A percentile compares a stretch with the other conserved stretches of the same genome.
These are phyloP conservation scores for Vigna unguiculata DNA, from an alignment of 306 rosid species.

Conservation along the genomic window DNA sequence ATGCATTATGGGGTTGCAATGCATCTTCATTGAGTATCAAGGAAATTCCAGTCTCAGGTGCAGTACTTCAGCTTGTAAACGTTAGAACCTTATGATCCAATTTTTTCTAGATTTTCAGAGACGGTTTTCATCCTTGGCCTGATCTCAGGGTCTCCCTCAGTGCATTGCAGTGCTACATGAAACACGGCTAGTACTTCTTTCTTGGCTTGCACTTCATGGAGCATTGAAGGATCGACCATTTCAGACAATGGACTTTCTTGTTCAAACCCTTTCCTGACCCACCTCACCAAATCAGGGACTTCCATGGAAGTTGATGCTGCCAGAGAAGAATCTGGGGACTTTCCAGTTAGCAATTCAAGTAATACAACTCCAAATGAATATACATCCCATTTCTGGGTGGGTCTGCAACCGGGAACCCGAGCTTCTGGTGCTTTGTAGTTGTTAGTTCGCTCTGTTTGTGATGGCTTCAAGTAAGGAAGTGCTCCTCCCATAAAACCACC, in stretches of 20 bases:
- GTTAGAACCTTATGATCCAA: conserved; percentile 50
- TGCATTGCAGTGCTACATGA: conserved; percentile 87
- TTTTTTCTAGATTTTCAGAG: conserved; percentile 86
- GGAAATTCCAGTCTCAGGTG: conserved; percentile 36
- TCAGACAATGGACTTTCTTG: conserved; percentile 89
- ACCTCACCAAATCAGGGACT: conserved; percentile 83
- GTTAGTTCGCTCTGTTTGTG: conserved; percentile 73
- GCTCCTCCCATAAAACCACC: conserved; percentile 97
- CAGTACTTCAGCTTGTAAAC: conserved; percentile 28
- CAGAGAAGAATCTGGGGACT: conserved; percentile 89
- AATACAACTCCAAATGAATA: conserved; percentile 90
- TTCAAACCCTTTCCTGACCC: conserved; percentile 93
- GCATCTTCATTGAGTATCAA: conserved; percentile 14
- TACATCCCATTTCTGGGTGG: conserved; percentile 92
- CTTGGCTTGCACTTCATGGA: conserved; percentile 91
- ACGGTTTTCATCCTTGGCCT: conserved; percentile 92
- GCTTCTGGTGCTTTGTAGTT: conserved; percentile 92
- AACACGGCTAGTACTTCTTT: conserved; percentile 89
- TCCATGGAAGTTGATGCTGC: conserved; percentile 86
- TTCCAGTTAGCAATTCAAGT: conserved; percentile 91
- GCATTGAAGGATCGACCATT: conserved; percentile 83
- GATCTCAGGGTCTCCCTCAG: conserved; percentile 86
- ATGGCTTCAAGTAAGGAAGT: conserved; percentile 75
- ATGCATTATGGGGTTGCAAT: conserved; percentile 34
- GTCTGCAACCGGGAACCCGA: conserved; percentile 66